Evolutionary conservation across 1,284 basidiomycete genomes (phyloP).

Genomic region (Coriolopsis trogii): DNA sequence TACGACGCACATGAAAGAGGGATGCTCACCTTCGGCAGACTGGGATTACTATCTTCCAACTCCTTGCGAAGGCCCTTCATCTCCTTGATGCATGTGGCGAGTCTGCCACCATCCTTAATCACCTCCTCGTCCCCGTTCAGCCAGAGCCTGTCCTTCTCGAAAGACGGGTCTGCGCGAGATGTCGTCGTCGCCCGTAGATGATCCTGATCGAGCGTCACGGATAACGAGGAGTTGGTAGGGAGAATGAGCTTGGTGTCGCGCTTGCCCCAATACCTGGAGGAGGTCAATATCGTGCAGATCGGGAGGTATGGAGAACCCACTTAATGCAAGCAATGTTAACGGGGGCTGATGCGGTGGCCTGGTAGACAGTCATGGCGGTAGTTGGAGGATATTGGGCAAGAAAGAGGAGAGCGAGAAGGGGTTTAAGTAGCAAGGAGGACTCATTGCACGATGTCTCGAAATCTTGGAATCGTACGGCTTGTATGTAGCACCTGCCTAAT

Average conservation of each 20-base stretch:
- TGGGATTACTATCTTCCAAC: slow-evolving; percentile 71
- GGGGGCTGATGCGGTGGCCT: slow-evolving; percentile 91
- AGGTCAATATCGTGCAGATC: slow-evolving; percentile 20
- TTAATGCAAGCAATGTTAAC: slow-evolving; percentile 98
- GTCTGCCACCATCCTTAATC: slow-evolving; percentile 82
- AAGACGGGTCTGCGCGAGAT: slow-evolving; percentile 82
- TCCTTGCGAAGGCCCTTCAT: slow-evolving; percentile 79
- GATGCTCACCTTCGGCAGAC: slow-evolving; percentile 63
- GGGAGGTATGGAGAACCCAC: slow-evolving; percentile 45
- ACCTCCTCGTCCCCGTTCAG: slow-evolving; percentile 91
- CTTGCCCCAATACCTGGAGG: slow-evolving; percentile 94
- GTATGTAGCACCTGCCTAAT: slow-evolving; percentile 18
- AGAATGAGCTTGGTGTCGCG: slow-evolving; percentile 94
- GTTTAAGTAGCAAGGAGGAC: slow-evolving; percentile 21
- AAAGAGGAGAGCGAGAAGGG: slow-evolving; percentile 10
- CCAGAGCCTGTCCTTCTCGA: slow-evolving; percentile 86
- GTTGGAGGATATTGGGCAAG: slow-evolving; percentile 19
- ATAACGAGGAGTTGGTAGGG: slow-evolving; percentile 97
- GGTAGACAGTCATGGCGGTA: slow-evolving; percentile 64
- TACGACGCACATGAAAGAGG: not conserved
- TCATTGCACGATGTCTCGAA: slow-evolving; percentile 33
- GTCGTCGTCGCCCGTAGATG: slow-evolving; percentile 95
- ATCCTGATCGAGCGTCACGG: slow-evolving; percentile 96
- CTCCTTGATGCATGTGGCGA: slow-evolving; percentile 87
- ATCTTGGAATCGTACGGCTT: slow-evolving; percentile 31